These are phyloP conservation scores for Macrophomina tecta DNA, from an alignment of 2,329 filamentous ascomycete species.

Conservation along the genomic window DNA sequence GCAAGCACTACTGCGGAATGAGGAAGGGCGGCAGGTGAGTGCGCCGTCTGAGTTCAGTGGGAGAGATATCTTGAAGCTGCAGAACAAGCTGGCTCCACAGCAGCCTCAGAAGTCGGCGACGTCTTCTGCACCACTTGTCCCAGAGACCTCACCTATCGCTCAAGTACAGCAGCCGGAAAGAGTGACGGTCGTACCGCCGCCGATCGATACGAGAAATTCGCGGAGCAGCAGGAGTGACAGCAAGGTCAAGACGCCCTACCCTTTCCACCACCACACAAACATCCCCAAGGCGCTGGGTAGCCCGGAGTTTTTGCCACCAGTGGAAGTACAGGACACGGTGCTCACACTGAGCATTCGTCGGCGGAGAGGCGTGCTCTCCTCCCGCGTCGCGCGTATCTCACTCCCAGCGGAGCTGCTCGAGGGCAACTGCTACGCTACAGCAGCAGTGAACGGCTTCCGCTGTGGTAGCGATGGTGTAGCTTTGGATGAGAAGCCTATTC, in stretches of 20 bases:
- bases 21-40: conserved; percentile 20
- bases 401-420: conserved; percentile 14
- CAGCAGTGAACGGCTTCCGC: neutral
- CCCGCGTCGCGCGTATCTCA: conserved; percentile 22
- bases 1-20: conserved; percentile 27
- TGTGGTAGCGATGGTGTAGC: neutral
- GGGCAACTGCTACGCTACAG: neutral
- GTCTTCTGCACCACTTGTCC: conserved; percentile 9
- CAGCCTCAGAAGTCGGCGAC: neutral
- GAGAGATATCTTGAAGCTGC: conserved; percentile 1
- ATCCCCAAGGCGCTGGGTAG: conserved; percentile 21
- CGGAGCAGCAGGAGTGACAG: neutral
- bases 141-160: neutral
- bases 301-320: neutral
- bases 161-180: conserved; percentile 21
- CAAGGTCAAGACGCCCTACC: conserved; percentile 25
- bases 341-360: conserved; percentile 22
- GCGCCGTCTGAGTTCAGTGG: conserved; percentile 9
- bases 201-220: conserved; percentile 15
- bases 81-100: neutral
- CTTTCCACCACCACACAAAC: conserved; percentile 20
- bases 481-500: neutral
- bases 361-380: neutral
- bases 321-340: neutral
- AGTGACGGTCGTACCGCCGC: conserved; percentile 18